A percentile compares a stretch with the other conserved stretches of the same genome.
These are phyloP conservation scores for Phytopythium helicoides DNA, from an alignment of 352 stramenopile genomes.

Conservation along the genomic window DNA sequence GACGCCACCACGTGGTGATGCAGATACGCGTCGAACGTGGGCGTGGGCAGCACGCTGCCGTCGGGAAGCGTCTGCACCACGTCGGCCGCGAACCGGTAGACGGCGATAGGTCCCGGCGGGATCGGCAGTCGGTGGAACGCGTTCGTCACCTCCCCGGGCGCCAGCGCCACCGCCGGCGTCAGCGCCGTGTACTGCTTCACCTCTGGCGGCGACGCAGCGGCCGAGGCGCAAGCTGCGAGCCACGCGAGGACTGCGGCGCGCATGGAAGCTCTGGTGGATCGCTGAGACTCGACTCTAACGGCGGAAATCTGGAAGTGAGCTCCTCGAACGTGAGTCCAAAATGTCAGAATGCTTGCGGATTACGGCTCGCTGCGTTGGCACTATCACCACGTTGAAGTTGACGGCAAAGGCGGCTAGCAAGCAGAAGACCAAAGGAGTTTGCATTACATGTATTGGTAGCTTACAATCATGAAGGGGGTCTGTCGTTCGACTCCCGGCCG, in stretches of 20 bases:
- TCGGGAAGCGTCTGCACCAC: slow-evolving; percentile 64
- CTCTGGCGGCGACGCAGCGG: slow-evolving; percentile 17
- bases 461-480: not conserved
- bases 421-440: not conserved
- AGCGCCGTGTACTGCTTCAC: slow-evolving; percentile 65
- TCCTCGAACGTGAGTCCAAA: too few relatives aligned
- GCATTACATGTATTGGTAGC: not conserved
- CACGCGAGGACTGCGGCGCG: not conserved
- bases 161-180: slow-evolving; percentile 53
- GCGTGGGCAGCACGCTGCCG: slow-evolving; percentile 49
- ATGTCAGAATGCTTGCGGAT: too few relatives aligned
- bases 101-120: slow-evolving; percentile 74
- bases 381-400: too few relatives aligned
- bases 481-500: not conserved
- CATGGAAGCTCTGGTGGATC: too few relatives aligned
- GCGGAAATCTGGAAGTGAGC: too few relatives aligned
- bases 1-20: slow-evolving; percentile 83
- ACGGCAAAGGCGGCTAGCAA: too few relatives aligned
- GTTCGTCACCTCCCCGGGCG: slow-evolving; percentile 77
- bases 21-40: slow-evolving; percentile 74
- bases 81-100: slow-evolving; percentile 80
- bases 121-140: slow-evolving; percentile 70
- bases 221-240: not conserved
- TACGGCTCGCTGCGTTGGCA: too few relatives aligned
- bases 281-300: too few relatives aligned